Conservation (phyloP, 352 stramenopile genomes). For the Phytopythium aichiense region DNA sequence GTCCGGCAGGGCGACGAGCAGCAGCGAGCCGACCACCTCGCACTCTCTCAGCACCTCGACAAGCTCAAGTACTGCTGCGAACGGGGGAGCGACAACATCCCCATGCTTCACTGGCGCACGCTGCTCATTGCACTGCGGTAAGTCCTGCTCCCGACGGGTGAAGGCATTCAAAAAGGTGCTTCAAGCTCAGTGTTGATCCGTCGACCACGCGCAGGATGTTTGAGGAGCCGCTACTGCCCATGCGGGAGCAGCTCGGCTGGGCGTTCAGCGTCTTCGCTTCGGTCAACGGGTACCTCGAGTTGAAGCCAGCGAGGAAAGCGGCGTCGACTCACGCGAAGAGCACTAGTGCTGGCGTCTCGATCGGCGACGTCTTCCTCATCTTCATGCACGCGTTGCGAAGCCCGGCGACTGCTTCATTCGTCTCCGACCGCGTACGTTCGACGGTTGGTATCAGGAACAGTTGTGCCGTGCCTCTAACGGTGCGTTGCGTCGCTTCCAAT, state of each 20-base stretch:
- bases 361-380: conserved; percentile 39
- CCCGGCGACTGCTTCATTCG: conserved; percentile 37
- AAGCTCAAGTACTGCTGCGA: conserved; percentile 62
- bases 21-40: conserved; percentile 16
- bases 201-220: conserved; percentile 27
- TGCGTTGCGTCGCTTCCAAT: not conserved
- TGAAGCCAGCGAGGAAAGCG: conserved; percentile 4
- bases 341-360: conserved; percentile 26
- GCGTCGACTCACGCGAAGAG: not conserved
- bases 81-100: conserved; percentile 39
- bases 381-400: conserved; percentile 51
- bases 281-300: conserved; percentile 40
- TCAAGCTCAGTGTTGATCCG: not conserved
- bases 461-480: not conserved
- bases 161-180: not conserved
- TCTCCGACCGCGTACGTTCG: conserved; percentile 45
- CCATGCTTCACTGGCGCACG: conserved; percentile 62
- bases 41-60: conserved; percentile 53
- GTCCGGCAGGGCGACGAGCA: conserved; percentile 7
- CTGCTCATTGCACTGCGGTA: conserved; percentile 56
- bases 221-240: conserved; percentile 43
- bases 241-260: conserved; percentile 55
- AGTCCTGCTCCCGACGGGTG: not conserved
- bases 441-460: not conserved
- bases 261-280: conserved; percentile 55